A percentile compares a stretch with the other conserved stretches of the same genome.
Evolutionary conservation across 116 monocot genomes (phyloP).

Genomic region (Trichopus zeylanicus): DNA sequence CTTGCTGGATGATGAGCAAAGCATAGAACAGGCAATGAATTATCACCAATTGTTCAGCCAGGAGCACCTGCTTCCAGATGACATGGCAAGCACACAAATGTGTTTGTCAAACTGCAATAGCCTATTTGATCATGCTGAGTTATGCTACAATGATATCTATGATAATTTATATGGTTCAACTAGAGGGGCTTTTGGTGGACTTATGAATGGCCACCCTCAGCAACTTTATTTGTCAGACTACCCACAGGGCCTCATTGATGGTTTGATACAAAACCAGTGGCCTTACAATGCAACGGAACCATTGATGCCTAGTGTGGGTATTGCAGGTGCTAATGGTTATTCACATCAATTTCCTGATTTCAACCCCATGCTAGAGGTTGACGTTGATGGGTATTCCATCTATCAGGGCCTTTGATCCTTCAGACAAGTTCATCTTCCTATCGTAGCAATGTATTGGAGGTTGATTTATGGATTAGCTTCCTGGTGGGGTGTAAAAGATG

Average conservation of each 20-base stretch:
- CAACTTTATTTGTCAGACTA: constrained; percentile 34
- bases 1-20: constrained; percentile 74
- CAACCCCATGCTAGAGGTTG: constrained; percentile 19
- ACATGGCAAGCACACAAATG: constrained; percentile 4
- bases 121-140: constrained; percentile 21
- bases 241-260: constrained; percentile 30
- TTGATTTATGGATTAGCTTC: constrained; percentile 8
- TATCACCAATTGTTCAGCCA: constrained; percentile 16
- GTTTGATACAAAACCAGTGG: constrained; percentile 38
- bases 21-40: constrained; percentile 6
- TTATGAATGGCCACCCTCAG: constrained; percentile 1
- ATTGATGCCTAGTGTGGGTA: constrained; percentile 16
- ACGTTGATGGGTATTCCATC: constrained; percentile 32
- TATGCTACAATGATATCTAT: constrained; percentile 30
- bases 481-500: constrained; percentile 19
- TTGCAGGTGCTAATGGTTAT: constrained; percentile 27
- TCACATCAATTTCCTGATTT: constrained; percentile 36
- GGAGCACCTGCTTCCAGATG: constrained; percentile 38
- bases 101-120: constrained; percentile 11
- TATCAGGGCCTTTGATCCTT: constrained; percentile 42
- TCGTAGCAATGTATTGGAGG: constrained; percentile 14
- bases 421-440: background rate
- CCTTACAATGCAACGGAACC: constrained; percentile 15
- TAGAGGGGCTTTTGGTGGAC: constrained; percentile 7
- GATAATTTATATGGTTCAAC: constrained; percentile 23